A percentile compares a stretch with the other conserved stretches of the same genome.
Evolutionary conservation across 352 stramenopile genomes (phyloP).

Genomic region (Globisporangium yorkense): DNA sequence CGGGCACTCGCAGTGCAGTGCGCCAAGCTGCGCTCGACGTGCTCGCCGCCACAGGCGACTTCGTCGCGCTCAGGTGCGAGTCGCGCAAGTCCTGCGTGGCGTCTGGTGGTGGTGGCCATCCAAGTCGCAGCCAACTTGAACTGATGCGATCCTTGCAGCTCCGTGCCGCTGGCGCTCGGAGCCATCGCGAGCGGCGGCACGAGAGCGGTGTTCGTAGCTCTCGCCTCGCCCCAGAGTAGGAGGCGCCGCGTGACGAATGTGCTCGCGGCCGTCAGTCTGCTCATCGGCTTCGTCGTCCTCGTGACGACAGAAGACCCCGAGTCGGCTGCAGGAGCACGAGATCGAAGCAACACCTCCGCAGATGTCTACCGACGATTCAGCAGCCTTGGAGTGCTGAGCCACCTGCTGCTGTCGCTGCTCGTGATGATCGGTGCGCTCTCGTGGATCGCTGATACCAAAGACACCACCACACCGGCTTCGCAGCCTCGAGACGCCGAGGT

Average conservation of each 20-base stretch:
- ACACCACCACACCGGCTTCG: neutral
- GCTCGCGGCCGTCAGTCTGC: neutral
- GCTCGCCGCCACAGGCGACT: constrained; percentile 4
- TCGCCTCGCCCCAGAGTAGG: neutral
- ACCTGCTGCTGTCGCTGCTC: constrained; percentile 14
- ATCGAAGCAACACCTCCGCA: neutral
- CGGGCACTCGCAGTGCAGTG: neutral
- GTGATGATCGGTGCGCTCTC: constrained; percentile 14
- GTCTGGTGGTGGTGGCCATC: neutral
- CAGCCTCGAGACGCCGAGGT: neutral
- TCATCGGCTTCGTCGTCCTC: constrained; percentile 6
- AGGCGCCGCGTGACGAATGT: neutral
- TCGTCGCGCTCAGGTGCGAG: constrained; percentile 15
- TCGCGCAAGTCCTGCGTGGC: neutral
- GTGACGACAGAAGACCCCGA: neutral
- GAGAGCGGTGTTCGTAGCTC: constrained; percentile 4
- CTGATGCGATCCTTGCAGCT: constrained; percentile 5
- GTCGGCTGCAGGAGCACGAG: neutral
- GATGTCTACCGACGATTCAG: constrained; percentile 11
- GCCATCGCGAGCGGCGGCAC: constrained; percentile 4
- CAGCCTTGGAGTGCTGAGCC: constrained; percentile 5
- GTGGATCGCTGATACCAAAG: constrained; percentile 15
- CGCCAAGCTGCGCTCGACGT: neutral
- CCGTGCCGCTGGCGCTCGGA: constrained; percentile 17
- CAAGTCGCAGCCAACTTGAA: neutral